Base-by-base conservation (phyloP, 345 rosid species). In the Acer negundo region DNA sequence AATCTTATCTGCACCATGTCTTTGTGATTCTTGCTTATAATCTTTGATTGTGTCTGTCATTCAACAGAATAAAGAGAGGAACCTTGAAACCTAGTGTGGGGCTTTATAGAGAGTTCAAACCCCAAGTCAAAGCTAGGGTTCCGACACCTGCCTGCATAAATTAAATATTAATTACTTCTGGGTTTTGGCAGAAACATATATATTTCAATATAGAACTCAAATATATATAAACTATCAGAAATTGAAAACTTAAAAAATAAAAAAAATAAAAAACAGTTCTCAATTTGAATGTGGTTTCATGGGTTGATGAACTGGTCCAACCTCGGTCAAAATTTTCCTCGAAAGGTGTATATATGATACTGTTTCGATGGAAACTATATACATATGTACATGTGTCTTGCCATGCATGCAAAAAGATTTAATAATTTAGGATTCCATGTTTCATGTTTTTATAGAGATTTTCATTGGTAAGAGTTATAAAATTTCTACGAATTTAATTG, bases 121-220 rank as follows among this genome's bases (percentile, higher is more conserved):
- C 75, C 78, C 74, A 76, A 80, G 86, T 79, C 81, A 77, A 83
- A 83, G 83, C 83, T 79, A 87, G 83, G 81, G 85, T 81, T 85
- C 75, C 80, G 61, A 74, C 82, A 78, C 66, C 61, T n/a, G 44
- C 61, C 62, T 0, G 10, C 65, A 35, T 3, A 24, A 79, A 12
- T 65, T 77, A 80, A 79, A 80, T 82, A 81, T 67, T 82, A 24
- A 35, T 35, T 35, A 35, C 58, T 70, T 68, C 80, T 81, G 40
- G 55, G 35, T 56, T 63, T 64, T 35, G 51, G 61, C 86, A 79
- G 84, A 80, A 76, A 44, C 58, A 22, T 40, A 22, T 59, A 35
- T 35, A 35, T 35, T 4, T 35, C 35, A 35, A n/a, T 55, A 58
- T 61, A 79, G 76, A 73, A 72, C 82, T 77, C 70, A 38, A 59